Base-by-base conservation (phyloP, 352 stramenopile species). In the Globisporangium nagaii region DNA sequence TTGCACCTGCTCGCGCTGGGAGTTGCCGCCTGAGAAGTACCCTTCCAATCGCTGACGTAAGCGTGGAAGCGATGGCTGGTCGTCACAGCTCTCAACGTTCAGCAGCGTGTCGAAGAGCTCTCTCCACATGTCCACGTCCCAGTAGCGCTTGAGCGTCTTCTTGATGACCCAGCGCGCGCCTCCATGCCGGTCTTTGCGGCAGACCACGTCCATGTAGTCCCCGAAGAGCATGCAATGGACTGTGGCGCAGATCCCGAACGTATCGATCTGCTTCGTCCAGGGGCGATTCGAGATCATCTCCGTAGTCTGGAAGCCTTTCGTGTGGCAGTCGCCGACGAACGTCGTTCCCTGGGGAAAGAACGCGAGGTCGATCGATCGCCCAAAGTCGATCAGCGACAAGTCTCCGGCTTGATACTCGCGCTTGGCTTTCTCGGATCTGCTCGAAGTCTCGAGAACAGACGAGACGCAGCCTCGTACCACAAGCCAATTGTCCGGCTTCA, bases 401-500 rank as follows among this genome's bases (percentile, higher is more conserved):
- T 79, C 68, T 1, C 74, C 74, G 25, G 77, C 68, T 19, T 70
- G 34, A 35, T 67, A 70, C 32, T 22, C 58, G 24, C 37, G 48
- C 3, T 41, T 65, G 61, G 68, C 32, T 60, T 31, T 48, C 42
- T 56, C 20, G 25, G 46, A 40, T 12, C 28, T 60, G 24, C 25
- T 24, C 36, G 37, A 10, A 42, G 15, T 2, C 27, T 15, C 10
- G 6, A 70, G 37, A 30, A 61, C 50, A 1, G 55, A 59, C 8
- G 49, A 30, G 37, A 47, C 46, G 10, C 52, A 60, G 19, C 76
- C 63, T 31, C 67, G 60, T 25, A 68, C 58, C 28, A 95, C 56
- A 11, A 95, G 59, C 85, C 85, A 95, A 56, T 95, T 95, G 41
- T 95, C 84, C 8, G 85, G 85, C 54, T 95, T 95, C 41, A 95